Evolutionary conservation across 2,329 filamentous ascomycete species (phyloP).

Genomic region (Clonostachys byssicola): DNA sequence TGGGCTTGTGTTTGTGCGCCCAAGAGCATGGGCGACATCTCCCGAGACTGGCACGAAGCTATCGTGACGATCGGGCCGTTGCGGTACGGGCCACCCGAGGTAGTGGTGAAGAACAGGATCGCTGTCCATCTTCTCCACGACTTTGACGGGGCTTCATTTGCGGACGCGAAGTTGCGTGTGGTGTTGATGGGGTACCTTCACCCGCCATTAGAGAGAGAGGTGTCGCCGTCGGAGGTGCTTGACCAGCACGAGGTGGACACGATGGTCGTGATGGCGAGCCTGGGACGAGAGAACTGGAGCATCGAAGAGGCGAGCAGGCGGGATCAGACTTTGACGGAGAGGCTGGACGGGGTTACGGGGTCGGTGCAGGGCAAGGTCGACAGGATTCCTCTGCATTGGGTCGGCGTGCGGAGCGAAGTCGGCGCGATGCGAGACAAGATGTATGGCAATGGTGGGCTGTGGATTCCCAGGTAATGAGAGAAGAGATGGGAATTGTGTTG

Average conservation of each 20-base stretch:
- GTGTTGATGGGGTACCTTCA: constrained; percentile 59
- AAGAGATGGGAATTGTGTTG: no score
- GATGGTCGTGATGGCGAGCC: constrained; percentile 35
- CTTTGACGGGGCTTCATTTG: constrained; percentile 33
- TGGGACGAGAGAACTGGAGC: constrained; percentile 40
- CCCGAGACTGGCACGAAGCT: constrained; percentile 51
- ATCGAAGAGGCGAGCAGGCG: constrained; percentile 32
- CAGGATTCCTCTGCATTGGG: constrained; percentile 51
- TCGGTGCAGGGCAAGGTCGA: constrained; percentile 51
- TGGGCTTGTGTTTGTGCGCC: constrained; percentile 47
- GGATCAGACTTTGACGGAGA: constrained; percentile 35
- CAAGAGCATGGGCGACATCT: constrained; percentile 21
- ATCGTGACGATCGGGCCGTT: constrained; percentile 53
- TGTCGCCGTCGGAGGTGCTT: constrained; percentile 12
- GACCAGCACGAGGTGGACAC: constrained; percentile 32
- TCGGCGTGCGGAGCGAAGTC: constrained; percentile 50
- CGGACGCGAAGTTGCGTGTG: constrained; percentile 41
- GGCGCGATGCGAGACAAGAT: constrained; percentile 41
- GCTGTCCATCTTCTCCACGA: constrained; percentile 49
- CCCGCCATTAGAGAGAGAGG: constrained; percentile 9
- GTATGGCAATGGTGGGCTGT: constrained; percentile 44
- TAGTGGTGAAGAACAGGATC: constrained; percentile 47
- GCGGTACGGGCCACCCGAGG: constrained; percentile 34
- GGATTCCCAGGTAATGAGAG: constrained; percentile 25
- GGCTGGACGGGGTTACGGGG: constrained; percentile 41